Conservation (phyloP, 192 early-diverging fungal genomes). For the Coemansia reversa region DNA sequence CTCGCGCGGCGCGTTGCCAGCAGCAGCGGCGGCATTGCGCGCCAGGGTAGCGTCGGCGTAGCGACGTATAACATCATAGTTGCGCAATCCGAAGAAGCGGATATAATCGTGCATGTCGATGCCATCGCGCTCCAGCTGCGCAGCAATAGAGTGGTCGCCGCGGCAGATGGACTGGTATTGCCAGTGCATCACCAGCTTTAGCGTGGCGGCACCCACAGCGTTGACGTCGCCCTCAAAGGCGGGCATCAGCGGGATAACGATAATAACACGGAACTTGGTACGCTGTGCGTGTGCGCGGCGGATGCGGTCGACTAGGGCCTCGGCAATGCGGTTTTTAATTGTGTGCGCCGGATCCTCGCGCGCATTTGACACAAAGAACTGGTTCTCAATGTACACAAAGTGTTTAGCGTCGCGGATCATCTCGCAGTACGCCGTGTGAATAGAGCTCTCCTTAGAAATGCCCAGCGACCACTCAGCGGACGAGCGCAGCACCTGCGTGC, state of each 20-base stretch:
- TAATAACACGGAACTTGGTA: constrained; percentile 74
- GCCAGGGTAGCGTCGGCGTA: constrained; percentile 25
- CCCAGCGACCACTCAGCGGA: constrained; percentile 67
- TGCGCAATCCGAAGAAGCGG: constrained; percentile 72
- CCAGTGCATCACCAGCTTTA: constrained; percentile 77
- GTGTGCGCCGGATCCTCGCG: constrained; percentile 53
- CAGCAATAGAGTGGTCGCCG: constrained; percentile 68
- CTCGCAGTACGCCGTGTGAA: constrained; percentile 76
- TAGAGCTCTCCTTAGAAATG: constrained; percentile 68
- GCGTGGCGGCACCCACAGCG: constrained; percentile 67
- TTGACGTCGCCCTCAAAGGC: constrained; percentile 82
- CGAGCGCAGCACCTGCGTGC: constrained; percentile 67
- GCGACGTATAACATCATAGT: constrained; percentile 64
- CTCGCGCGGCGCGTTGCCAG: constrained; percentile 43
- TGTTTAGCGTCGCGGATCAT: constrained; percentile 71
- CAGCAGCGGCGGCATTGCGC: constrained; percentile 26
- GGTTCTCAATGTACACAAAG: constrained; percentile 90
- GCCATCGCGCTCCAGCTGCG: constrained; percentile 57
- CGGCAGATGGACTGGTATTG: constrained; percentile 77
- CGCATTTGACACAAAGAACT: constrained; percentile 77
- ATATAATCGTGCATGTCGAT: constrained; percentile 67
- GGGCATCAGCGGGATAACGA: constrained; percentile 81
- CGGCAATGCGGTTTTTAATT: constrained; percentile 80
- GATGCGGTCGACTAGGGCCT: constrained; percentile 74
- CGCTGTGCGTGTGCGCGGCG: constrained; percentile 63